These are phyloP conservation scores for Purpureocillium takamizusanense DNA, from an alignment of 2,329 filamentous ascomycete genomes.

Conservation along the genomic window DNA sequence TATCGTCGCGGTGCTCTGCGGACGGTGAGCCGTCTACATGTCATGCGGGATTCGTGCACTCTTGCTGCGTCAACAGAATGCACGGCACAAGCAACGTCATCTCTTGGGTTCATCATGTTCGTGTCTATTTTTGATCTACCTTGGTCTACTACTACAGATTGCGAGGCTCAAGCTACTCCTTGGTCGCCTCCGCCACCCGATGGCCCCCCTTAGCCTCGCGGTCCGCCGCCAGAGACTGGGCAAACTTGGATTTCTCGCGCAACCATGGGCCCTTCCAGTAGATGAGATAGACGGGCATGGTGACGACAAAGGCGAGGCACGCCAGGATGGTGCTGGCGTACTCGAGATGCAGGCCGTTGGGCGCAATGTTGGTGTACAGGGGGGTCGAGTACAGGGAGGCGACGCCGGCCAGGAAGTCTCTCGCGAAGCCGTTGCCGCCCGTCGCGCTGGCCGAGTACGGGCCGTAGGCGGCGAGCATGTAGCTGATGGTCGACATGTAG, in stretches of 20 bases:
- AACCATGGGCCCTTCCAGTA: conserved; percentile 54
- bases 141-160: conserved; percentile 1
- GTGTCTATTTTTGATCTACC: no score
- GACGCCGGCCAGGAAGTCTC: conserved; percentile 64
- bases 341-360: conserved; percentile 39
- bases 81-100: no score
- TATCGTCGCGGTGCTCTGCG: no score
- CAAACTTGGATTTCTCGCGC: conserved; percentile 52
- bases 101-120: no score
- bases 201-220: conserved; percentile 1
- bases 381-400: conserved; percentile 58
- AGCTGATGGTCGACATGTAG: conserved; percentile 69
- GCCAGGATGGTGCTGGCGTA: conserved; percentile 55
- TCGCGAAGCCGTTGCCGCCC: conserved; percentile 63
- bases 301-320: conserved; percentile 49
- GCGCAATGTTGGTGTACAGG: conserved; percentile 49
- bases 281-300: conserved; percentile 53
- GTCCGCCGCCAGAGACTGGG: conserved; percentile 28
- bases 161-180: background rate
- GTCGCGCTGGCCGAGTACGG: conserved; percentile 65
- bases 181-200: background rate
- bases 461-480: conserved; percentile 66
- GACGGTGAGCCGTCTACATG: no score
- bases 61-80: no score
- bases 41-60: no score